phyloP scores from a whole-genome alignment of 768 basidiomycete species.

The Gautieria morchelliformis region DNA sequence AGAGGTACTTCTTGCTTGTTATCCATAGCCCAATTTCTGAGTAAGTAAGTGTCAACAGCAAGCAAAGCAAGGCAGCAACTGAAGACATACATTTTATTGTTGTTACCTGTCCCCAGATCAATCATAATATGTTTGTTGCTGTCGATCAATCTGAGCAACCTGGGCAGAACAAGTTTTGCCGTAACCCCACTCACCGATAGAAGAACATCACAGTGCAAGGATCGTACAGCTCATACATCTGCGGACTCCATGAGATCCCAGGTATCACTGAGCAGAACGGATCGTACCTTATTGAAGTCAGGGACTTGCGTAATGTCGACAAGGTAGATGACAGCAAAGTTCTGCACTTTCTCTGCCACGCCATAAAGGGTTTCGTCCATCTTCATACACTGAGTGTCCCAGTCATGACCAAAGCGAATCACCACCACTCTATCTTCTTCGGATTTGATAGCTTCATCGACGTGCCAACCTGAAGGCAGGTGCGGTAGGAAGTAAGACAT shows the following conservation, averaged over 20 bases:
- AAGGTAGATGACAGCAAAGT: slow-evolving; percentile 95
- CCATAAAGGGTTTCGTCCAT: slow-evolving; percentile 96
- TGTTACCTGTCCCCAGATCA: slow-evolving; percentile 98
- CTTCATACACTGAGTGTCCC: slow-evolving; percentile 92
- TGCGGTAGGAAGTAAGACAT: slow-evolving; percentile 84
- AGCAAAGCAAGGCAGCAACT: neutral
- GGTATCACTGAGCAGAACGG: neutral
- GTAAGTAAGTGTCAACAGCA: neutral
- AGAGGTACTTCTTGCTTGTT: slow-evolving; percentile 87
- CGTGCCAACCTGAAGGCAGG: slow-evolving; percentile 92
- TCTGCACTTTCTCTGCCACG: slow-evolving; percentile 94
- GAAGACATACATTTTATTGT: slow-evolving; percentile 84
- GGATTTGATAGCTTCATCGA: slow-evolving; percentile 96
- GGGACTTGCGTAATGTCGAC: slow-evolving; percentile 95
- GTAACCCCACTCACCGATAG: slow-evolving; percentile 59
- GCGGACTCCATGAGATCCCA: neutral
- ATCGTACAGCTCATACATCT: slow-evolving; percentile 99
- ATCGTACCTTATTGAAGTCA: slow-evolving; percentile 90
- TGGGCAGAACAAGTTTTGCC: neutral
- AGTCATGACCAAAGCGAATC: slow-evolving; percentile 90
- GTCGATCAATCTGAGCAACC: slow-evolving; percentile 5
- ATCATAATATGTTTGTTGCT: slow-evolving; percentile 99
- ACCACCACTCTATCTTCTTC: slow-evolving; percentile 95
- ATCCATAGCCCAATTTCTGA: slow-evolving; percentile 97
- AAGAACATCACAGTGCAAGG: slow-evolving; percentile 98